Evolutionary conservation across 495 filamentous ascomycete species (phyloP).

Genomic region (Penicillium waksmanii): DNA sequence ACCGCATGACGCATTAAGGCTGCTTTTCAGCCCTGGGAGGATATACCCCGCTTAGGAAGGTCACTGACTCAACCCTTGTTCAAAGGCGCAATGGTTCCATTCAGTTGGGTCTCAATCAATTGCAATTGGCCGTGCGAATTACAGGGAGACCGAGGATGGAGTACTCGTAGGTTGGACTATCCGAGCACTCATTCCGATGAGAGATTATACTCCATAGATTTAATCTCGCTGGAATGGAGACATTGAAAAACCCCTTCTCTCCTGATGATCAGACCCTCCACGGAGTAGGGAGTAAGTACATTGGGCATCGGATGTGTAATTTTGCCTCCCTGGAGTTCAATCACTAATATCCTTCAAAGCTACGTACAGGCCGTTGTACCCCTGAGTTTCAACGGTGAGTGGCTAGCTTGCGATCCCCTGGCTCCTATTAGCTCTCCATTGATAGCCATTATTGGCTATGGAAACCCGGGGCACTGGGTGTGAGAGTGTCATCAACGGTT

Average conservation of each 20-base stretch:
- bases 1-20: slow-evolving; percentile 5
- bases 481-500: background rate
- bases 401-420: slow-evolving; percentile 18
- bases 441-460: background rate
- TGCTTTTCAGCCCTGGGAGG: slow-evolving; percentile 1
- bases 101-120: slow-evolving; percentile 17
- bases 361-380: slow-evolving; percentile 3
- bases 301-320: background rate
- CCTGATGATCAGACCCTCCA: slow-evolving; percentile 29
- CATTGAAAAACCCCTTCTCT: slow-evolving; percentile 21
- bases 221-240: slow-evolving; percentile 22
- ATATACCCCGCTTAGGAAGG: slow-evolving; percentile 4
- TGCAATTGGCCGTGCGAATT: background rate
- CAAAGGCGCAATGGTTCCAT: slow-evolving; percentile 36
- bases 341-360: background rate
- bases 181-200: slow-evolving; percentile 6
- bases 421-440: slow-evolving; percentile 17
- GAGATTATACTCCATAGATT: background rate
- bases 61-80: background rate
- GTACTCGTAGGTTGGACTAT: background rate
- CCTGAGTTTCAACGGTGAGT: slow-evolving; percentile 23
- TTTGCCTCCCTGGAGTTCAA: background rate
- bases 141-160: background rate
- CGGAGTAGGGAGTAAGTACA: background rate
- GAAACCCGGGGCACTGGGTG: background rate